Evolutionary conservation across 352 stramenopile species (phyloP).

Genomic region (Thalassiosira mediterranea): DNA sequence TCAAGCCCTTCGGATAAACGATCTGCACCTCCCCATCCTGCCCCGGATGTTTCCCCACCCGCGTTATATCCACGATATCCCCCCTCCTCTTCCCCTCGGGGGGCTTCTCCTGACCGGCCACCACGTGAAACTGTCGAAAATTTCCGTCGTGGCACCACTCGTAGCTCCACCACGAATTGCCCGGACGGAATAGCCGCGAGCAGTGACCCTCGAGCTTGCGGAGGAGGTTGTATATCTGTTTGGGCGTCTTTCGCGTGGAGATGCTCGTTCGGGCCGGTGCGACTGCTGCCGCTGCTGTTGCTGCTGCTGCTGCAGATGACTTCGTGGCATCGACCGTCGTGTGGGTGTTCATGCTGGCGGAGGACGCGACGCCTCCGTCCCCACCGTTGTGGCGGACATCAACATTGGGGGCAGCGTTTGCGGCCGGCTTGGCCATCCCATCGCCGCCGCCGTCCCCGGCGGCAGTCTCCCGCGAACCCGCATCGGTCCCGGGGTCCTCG

Average conservation of each 20-base stretch:
- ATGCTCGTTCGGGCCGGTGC: not conserved
- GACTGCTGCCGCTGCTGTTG: not conserved
- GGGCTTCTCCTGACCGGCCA: constrained; percentile 17
- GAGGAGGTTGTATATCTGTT: constrained; percentile 39
- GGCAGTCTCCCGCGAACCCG: too few species aligned
- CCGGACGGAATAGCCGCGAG: constrained; percentile 60
- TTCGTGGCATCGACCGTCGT: too few species aligned
- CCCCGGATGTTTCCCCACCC: constrained; percentile 30
- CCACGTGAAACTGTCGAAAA: constrained; percentile 66
- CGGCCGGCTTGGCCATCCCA: too few species aligned
- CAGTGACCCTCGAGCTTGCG: constrained; percentile 61
- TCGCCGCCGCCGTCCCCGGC: not conserved
- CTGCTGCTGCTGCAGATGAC: not conserved
- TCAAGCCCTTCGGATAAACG: constrained; percentile 31
- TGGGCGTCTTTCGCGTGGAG: constrained; percentile 5
- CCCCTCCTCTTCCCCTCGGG: not conserved
- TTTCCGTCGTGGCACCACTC: constrained; percentile 78
- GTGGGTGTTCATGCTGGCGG: too few species aligned
- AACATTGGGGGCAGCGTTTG: too few species aligned
- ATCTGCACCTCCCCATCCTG: constrained; percentile 34
- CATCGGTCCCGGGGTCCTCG: constrained; percentile 12
- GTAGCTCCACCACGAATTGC: constrained; percentile 79
- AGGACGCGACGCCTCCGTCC: too few species aligned
- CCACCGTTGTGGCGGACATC: too few species aligned
- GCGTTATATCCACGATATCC: constrained; percentile 47